These are phyloP conservation scores for Coniochaeta prunicola DNA, from an alignment of 2,329 filamentous ascomycete genomes.

Conservation along the genomic window DNA sequence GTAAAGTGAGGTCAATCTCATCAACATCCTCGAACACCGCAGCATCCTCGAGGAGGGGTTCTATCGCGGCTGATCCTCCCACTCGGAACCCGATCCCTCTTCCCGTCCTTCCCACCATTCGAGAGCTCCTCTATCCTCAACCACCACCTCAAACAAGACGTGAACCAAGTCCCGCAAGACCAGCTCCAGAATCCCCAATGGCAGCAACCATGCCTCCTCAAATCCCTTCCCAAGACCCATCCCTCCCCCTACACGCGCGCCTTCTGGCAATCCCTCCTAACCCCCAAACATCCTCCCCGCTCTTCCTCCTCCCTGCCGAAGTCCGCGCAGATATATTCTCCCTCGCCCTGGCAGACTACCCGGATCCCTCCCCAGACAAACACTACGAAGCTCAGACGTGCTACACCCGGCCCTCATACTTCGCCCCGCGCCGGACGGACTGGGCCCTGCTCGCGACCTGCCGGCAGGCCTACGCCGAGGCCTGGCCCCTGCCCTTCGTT, in stretches of 20 bases:
- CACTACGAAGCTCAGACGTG: constrained; percentile 23
- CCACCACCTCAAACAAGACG: neutral
- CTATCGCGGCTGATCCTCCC: neutral
- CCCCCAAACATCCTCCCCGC: constrained; percentile 4
- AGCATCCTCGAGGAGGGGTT: neutral
- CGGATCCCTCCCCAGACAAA: constrained; percentile 18
- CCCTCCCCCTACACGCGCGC: neutral
- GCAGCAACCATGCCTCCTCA: neutral
- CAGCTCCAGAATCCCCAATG: neutral
- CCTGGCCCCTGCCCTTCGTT: constrained; percentile 33
- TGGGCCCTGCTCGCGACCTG: constrained; percentile 33
- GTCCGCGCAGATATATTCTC: constrained; percentile 40
- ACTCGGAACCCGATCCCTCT: neutral
- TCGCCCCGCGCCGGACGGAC: constrained; percentile 25
- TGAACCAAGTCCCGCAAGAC: neutral
- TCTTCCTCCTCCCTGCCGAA: constrained; percentile 39
- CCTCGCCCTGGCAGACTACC: constrained; percentile 28
- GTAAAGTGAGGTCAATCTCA: neutral
- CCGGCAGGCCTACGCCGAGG: constrained; percentile 31
- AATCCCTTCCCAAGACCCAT: neutral
- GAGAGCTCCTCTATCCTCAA: neutral
- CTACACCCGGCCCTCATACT: constrained; percentile 33
- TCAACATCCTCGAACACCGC: neutral
- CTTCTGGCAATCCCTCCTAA: neutral
- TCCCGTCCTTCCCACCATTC: neutral